These are phyloP conservation scores for Cladophialophora exuberans DNA, from an alignment of 2,329 filamentous ascomycete genomes.

Conservation along the genomic window DNA sequence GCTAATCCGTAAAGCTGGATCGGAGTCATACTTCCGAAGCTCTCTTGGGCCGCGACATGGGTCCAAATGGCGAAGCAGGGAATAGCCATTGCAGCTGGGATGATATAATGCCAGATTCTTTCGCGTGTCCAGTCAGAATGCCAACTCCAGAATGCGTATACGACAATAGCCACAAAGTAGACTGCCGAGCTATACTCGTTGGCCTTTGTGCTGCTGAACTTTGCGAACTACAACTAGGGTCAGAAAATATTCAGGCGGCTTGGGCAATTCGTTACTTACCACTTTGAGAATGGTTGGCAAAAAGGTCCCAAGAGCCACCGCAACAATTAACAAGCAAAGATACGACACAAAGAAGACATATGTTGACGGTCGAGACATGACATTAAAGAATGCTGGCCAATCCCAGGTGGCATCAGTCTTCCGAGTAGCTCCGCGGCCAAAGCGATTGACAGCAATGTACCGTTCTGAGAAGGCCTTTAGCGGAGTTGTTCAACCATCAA, in stretches of 20 bases:
- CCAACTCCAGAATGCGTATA: conserved; percentile 28
- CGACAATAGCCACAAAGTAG: conserved; percentile 29
- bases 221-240: conserved; percentile 25
- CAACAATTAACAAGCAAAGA: conserved; percentile 30
- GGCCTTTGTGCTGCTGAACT: conserved; percentile 28
- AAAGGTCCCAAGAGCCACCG: conserved; percentile 32
- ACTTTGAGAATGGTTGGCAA: conserved; percentile 31
- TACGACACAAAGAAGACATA: conserved; percentile 33
- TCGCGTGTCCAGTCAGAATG: conserved; percentile 35
- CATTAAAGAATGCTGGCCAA: conserved; percentile 29
- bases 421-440: conserved; percentile 29
- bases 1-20: conserved; percentile 32
- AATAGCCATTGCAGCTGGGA: conserved; percentile 28
- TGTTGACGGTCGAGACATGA: conserved; percentile 33
- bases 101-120: conserved; percentile 34
- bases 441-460: conserved; percentile 33
- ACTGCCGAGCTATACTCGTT: conserved; percentile 33
- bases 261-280: conserved; percentile 5
- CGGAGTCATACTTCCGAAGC: conserved; percentile 24
- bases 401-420: conserved; percentile 30
- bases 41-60: conserved; percentile 29
- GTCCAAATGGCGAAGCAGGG: conserved; percentile 35
- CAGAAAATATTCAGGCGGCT: background rate
- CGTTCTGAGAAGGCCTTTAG: conserved; percentile 18
- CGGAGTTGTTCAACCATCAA: background rate